These are phyloP conservation scores for Kwoniella bestiolae DNA, from an alignment of 768 basidiomycete species.

Conservation along the genomic window DNA sequence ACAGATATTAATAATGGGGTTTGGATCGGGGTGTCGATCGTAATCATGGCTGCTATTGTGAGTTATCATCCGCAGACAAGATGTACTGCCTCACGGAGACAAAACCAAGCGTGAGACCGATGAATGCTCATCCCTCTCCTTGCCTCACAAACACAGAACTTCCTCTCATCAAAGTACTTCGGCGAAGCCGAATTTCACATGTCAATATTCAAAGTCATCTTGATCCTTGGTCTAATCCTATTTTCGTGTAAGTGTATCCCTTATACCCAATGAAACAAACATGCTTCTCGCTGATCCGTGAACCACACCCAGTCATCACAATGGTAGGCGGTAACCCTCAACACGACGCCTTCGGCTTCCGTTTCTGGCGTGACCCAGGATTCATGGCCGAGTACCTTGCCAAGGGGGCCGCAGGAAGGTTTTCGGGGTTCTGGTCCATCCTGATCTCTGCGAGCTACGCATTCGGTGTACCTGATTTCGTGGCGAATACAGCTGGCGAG, in stretches of 20 bases:
- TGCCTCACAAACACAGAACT: no score
- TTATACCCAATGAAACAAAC: no score
- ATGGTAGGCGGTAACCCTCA: neutral
- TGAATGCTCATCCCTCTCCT: no score
- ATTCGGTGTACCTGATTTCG: no score
- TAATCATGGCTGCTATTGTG: no score
- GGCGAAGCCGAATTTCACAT: constrained; percentile 3
- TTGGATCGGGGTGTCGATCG: neutral
- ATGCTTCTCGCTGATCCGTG: neutral
- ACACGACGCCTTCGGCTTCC: neutral
- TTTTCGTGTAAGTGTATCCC: neutral
- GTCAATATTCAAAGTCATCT: neutral
- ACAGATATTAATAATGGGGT: neutral
- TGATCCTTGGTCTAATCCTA: constrained; percentile 5
- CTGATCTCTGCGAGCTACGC: no score
- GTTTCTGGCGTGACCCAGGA: constrained; percentile 20
- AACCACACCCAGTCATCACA: neutral
- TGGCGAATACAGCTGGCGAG: constrained; percentile 13
- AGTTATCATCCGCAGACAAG: no score
- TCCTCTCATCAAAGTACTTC: no score
- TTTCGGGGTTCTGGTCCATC: no score
- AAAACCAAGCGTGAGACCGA: no score
- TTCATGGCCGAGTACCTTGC: constrained; percentile 37
- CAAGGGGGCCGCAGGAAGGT: no score
- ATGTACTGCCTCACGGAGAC: no score